Base-by-base conservation (phyloP, 2,329 filamentous ascomycete genomes). In the Paecilomyces sp. region DNA sequence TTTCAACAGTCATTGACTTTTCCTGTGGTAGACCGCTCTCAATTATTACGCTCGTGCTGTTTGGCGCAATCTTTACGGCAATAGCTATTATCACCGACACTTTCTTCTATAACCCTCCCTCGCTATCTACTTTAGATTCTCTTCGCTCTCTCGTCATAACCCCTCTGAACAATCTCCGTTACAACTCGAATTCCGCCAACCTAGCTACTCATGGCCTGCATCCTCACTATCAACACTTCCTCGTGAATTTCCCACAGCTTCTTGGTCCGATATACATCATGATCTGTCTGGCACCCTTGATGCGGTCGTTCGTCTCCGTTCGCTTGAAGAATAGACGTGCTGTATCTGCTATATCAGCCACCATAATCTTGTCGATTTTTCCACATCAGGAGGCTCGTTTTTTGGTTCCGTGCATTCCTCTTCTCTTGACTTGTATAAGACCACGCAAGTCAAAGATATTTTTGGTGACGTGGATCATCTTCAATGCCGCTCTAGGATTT, bases 1-100 rank as follows among this genome's bases (percentile, higher is more conserved):
- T 33, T 56, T 47, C 34, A n/a, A 15, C 47, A 31, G 47, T 25
- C 34, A 24, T 54, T 55, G 25, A 34, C 56, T 31, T n/a, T 9
- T 55, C 60, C 86, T 83, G 13, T 31, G 12, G 52, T 62, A 86
- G 83, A 66, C 84, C 83, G 47, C 73, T 80, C 58, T 81, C 82
- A 58, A 77, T 96, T 55, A 70, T 85, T 63, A 83, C 85, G 60
- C 81, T 94, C 67, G 71, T 85, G 58, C 68, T 84, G 58, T 88
- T 88, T 62, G 90, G 85, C 33, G 72, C 88, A 36, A 71, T 87
- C 56, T 92, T 91, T 56, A 80, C 86, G 54, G 80, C 86, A 60
- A 74, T 93, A 64, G 93, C 92, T 50, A 84, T 97, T 66, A 84
- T 85, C 59, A 81, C 91, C 59, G 94, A 99, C 74, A 97, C 93